These are phyloP conservation scores for Mycena haematopus DNA, from an alignment of 768 basidiomycete genomes.

Conservation along the genomic window DNA sequence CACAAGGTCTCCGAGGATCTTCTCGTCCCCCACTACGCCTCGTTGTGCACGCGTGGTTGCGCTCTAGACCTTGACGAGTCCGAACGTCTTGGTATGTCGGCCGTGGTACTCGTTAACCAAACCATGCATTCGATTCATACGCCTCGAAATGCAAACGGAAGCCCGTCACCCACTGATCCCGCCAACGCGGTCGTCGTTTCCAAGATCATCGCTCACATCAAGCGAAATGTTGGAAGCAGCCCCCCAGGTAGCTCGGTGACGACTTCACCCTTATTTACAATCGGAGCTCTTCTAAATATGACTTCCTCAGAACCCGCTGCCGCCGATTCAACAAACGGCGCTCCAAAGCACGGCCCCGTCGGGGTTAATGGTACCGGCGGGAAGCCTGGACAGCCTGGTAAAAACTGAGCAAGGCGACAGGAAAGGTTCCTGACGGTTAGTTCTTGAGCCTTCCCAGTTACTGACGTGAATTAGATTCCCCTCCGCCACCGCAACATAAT, in stretches of 20 bases:
- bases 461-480: background rate
- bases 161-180: background rate
- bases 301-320: background rate
- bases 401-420: background rate
- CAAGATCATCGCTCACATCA: conserved; percentile 8
- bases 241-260: conserved; percentile 13
- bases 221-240: background rate
- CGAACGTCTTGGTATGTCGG: conserved; percentile 48
- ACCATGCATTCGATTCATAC: conserved; percentile 12
- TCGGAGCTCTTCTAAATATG: background rate
- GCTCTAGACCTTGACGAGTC: conserved; percentile 55
- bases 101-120: conserved; percentile 37
- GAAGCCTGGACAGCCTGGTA: background rate
- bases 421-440: background rate
- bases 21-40: conserved; percentile 50
- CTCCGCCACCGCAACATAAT: background rate
- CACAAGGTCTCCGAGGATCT: conserved; percentile 44
- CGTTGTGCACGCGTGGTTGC: conserved; percentile 45
- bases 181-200: background rate
- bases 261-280: background rate
- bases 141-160: background rate
- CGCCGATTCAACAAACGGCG: background rate
- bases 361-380: conserved; percentile 4
- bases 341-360: background rate
- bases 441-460: background rate